Evolutionary conservation across 768 basidiomycete species (phyloP), one percentile per base, ranked within the genome.

Genomic region (Termitomyces eurrhizus): DNA sequence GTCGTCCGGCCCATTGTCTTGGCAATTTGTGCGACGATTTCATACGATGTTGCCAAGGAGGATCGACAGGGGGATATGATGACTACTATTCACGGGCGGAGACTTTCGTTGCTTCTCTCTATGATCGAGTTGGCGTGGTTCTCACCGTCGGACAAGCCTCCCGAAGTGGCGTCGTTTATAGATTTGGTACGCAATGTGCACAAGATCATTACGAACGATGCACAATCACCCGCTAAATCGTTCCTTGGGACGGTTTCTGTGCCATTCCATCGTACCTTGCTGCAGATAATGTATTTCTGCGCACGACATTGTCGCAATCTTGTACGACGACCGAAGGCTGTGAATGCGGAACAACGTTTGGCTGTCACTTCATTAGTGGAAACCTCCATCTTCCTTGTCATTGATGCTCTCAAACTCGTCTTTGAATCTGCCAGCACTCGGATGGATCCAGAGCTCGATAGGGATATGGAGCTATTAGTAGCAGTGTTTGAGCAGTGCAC

Each of bases 401-500:
- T 94, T 60, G 87, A 90, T 58, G 88, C 83, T 2, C 79, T 84
- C 24, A 82, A 83, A 33, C 73, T 87, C 32, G 82, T 85, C 4
- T 90, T 94, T 65, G 79, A 84, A 52, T 75, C 85, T 35, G 90
- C 89, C 0, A 78, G 80, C 18, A 78, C 77, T 37, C 74, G 84
- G 49, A 65, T 78, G 39, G 83, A 88, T 69, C 62, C 83, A 58
- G 88, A 90, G 49, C 75, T 92, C 7, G 92, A 94, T 71, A 77
- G 82, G 21, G 92, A 96, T 63, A 84, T 95, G 81, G 87, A 92
- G 63, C 77, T 93, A 12, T 76, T 93, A 13, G 86, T 93, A 5
- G 83, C 90, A 7, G 87, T 90, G n/a, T 92, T 95, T 63, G 85
- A 92, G 64, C 89, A 92, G 67, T 89, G 88, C 69, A 91, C 84